Evolutionary conservation across 371 early-diverging fungal genomes (phyloP).

Genomic region (Zopfochytrium polystomum): DNA sequence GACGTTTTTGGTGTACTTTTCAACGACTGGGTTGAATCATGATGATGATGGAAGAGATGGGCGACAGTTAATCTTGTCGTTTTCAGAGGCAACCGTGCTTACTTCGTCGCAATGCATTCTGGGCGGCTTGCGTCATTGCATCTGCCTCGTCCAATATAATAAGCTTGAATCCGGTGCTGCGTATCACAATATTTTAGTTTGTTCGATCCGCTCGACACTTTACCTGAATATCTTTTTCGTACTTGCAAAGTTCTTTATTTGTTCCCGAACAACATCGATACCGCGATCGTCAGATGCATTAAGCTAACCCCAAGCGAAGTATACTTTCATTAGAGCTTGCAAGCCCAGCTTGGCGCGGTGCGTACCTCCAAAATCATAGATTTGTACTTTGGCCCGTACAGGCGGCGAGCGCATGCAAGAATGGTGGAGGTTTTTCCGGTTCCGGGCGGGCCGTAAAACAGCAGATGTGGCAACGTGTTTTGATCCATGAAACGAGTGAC

Average conservation of each 20-base stretch:
- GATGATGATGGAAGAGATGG: not conserved
- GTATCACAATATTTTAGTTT: too few relatives aligned
- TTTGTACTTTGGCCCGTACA: too few relatives aligned
- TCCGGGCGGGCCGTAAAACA: slow-evolving; percentile 99
- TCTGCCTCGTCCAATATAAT: slow-evolving; percentile 99
- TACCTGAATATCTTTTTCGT: slow-evolving; percentile 51
- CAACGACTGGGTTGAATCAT: slow-evolving; percentile 68
- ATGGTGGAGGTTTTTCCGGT: slow-evolving; percentile 99
- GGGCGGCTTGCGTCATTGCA: slow-evolving; percentile 98
- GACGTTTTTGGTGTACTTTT: slow-evolving; percentile 90
- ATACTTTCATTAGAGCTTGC: too few relatives aligned
- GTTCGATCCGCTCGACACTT: too few relatives aligned
- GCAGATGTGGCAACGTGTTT: slow-evolving; percentile 96
- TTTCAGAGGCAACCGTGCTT: too few relatives aligned
- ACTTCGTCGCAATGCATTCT: slow-evolving; percentile 95
- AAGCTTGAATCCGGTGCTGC: slow-evolving; percentile 94
- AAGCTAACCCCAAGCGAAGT: too few relatives aligned
- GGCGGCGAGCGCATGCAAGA: slow-evolving; percentile 85
- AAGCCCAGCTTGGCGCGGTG: too few relatives aligned
- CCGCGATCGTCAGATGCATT: slow-evolving; percentile 99
- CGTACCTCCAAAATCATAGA: too few relatives aligned
- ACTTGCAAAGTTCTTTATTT: slow-evolving; percentile 95
- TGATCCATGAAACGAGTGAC: slow-evolving; percentile 1
- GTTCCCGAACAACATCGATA: slow-evolving; percentile 91
- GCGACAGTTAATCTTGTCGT: slow-evolving; percentile 1